These are phyloP conservation scores for Colletotrichum salicis DNA, from an alignment of 2,329 filamentous ascomycete genomes.

Conservation along the genomic window DNA sequence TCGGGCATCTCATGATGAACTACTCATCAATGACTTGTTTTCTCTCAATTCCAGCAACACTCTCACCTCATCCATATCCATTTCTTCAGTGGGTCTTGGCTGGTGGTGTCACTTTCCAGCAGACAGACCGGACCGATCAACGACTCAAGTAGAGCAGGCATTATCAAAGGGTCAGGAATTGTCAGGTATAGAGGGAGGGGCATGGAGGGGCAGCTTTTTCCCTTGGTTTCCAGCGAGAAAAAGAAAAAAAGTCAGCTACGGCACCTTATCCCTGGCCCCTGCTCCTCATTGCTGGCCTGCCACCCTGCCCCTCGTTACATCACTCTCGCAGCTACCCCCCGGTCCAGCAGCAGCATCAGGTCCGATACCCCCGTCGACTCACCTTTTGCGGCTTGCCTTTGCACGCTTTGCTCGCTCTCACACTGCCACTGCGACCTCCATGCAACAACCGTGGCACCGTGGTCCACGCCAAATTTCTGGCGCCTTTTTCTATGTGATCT, in stretches of 20 bases:
- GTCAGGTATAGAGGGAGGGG: constrained; percentile 32
- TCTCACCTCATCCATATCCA: neutral
- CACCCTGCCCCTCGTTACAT: constrained; percentile 35
- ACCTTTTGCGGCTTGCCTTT: too few species aligned
- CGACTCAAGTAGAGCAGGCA: constrained; percentile 18
- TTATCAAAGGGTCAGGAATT: constrained; percentile 2
- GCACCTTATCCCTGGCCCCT: constrained; percentile 29
- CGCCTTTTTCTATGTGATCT: constrained; percentile 10
- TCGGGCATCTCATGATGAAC: constrained; percentile 14
- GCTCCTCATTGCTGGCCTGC: constrained; percentile 26
- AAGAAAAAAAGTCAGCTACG: constrained; percentile 34
- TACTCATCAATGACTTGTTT: neutral
- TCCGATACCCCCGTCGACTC: constrained; percentile 26
- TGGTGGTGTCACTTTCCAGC: constrained; percentile 19
- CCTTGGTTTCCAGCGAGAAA: constrained; percentile 24
- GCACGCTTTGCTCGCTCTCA: neutral
- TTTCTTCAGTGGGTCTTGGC: constrained; percentile 5
- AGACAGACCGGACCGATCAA: constrained; percentile 13
- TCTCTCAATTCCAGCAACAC: neutral
- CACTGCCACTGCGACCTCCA: constrained; percentile 24
- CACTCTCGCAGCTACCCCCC: constrained; percentile 31
- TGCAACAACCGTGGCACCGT: neutral
- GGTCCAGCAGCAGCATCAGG: constrained; percentile 24
- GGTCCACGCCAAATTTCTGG: constrained; percentile 30
- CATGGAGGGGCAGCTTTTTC: constrained; percentile 29